These are phyloP conservation scores for Rubroboletus pulcherrimus DNA, from an alignment of 768 basidiomycete species.

Conservation along the genomic window DNA sequence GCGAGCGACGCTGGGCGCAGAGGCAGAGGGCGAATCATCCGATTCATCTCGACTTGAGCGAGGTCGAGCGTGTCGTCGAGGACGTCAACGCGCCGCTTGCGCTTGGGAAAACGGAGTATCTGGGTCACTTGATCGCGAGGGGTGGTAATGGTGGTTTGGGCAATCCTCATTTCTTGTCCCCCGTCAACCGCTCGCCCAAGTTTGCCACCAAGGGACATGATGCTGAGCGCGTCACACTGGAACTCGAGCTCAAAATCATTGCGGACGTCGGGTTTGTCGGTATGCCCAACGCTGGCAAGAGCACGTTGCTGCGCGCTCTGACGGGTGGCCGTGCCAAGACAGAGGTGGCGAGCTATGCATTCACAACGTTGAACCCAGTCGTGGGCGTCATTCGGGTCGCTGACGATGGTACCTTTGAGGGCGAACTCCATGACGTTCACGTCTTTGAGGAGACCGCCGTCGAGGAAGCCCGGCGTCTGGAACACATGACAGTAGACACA, in stretches of 20 bases:
- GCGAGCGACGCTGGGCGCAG: conserved; percentile 49
- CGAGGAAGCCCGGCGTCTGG: conserved; percentile 44
- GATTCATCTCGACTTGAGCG: conserved; percentile 61
- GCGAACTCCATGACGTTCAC: conserved; percentile 43
- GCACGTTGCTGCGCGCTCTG: conserved; percentile 84
- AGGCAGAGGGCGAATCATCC: conserved; percentile 41
- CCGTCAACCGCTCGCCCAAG: conserved; percentile 75
- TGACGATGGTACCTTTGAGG: conserved; percentile 74
- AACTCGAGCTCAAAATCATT: conserved; percentile 87
- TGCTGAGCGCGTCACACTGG: conserved; percentile 73
- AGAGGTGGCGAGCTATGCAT: conserved; percentile 87
- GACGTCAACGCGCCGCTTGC: conserved; percentile 56
- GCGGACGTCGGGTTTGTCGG: conserved; percentile 97
- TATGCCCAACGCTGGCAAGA: conserved; percentile 92
- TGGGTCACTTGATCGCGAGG: conserved; percentile 64
- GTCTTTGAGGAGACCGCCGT: conserved; percentile 66
- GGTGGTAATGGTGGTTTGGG: conserved; percentile 85
- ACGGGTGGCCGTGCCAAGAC: conserved; percentile 82
- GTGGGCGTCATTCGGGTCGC: conserved; percentile 85
- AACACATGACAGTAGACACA: conserved; percentile 37
- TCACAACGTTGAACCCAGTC: conserved; percentile 94
- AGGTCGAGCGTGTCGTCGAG: conserved; percentile 37
- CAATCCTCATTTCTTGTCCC: conserved; percentile 79
- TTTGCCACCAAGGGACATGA: conserved; percentile 76
- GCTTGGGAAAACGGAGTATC: conserved; percentile 44